Evolutionary conservation across 176 grass and related monocot species (phyloP), one percentile per base, ranked within the genome.

Genomic region (Tuctoria greenei): DNA sequence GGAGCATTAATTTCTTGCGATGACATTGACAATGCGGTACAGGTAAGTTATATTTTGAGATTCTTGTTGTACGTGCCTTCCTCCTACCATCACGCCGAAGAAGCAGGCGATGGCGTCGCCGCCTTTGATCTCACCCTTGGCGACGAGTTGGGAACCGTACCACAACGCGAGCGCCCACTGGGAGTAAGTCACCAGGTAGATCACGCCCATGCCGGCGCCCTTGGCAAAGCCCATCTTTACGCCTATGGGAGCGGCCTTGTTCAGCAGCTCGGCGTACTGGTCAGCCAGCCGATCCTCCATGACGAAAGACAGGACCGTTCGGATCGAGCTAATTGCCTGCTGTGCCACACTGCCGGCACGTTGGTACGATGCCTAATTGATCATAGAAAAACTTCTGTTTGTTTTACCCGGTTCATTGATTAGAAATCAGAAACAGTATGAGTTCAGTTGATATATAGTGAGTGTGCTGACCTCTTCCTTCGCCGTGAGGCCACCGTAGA

Each of bases 71-170:
- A 10, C 66, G 14, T 76, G 74, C 83, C 83, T 83, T 61, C 91
- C 84, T 23, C 91, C 91, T 31, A 90, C 84, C 74, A 89, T 93
- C 42, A 93, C 91, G 15, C 81, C 84, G 67, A 90, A 90, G 77
- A 93, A 87, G 78, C 91, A 89, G 49, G 91, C 87, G 49, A 90
- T 90, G 69, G 87, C 84, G 17, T 84, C 87, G 62, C 87, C 87
- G 15, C 91, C 84, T 42, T 38, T 75, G 84, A 85, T 89, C 69
- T 85, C 77, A 0, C 38, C 38, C 6, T 43, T 9, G 58, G 81
- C 87, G 6, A 93, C 87, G 4, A 93, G 72, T 43, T 79, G 62
- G 4, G 84, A 84, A 35, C 91, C 91, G 21, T 85, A 87, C 91
- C 91, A 93, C 9, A 90, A 56, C 27, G 69, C 87, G 4, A 93